Evolutionary conservation across 1,284 basidiomycete species (phyloP), one percentile per base, ranked within the genome.

Genomic region (Ustilago hordei): DNA sequence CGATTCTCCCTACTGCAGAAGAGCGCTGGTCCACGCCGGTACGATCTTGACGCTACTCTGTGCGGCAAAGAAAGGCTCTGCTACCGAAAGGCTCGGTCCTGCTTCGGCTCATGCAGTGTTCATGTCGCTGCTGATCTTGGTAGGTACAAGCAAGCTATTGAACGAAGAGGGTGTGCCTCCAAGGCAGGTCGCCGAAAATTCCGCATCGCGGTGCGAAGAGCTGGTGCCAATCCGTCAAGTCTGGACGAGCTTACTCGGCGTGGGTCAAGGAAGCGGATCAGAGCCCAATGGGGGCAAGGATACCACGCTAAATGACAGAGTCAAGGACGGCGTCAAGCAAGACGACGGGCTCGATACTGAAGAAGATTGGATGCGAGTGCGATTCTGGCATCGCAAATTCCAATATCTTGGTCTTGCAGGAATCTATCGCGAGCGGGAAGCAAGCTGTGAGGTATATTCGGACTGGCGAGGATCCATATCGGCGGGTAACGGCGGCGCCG

Each of bases 331-430:
- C 6, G 6, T 36, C 19, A 9, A 55, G 15, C 47, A 32, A 8
- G 54, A 50, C 7, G 17, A 32, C 34, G 36, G 36, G 3, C 11
- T 11, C 1, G 54, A 4, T 23, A 48, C 36, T 36, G 15, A 31
- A 39, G 36, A 56, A n/a, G 61, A 67, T 1, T 73, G 70, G 70
- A 48, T 73, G 0, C 55, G 55, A 2, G 62, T 73, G 7, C 57
- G 58, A 11, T 73, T 64, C 36, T 73, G 70, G 70, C 70, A 73
- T 55, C 65, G 70, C 54, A 68, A 55, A 52, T 73, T 68, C 41
- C 65, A 68, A 31, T 59, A 32, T 19, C 48, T 73, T 6, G 70
- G 70, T 2, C 64, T 73, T 23, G 70, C 70, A 36, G 70, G 70
- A 36, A 68, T 73, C 55, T 68, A 64, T 31, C 60, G 55, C 32